phyloP scores from a whole-genome alignment of 2,329 filamentous ascomycete genomes.

The Myriosclerotinia duriaeana region DNA sequence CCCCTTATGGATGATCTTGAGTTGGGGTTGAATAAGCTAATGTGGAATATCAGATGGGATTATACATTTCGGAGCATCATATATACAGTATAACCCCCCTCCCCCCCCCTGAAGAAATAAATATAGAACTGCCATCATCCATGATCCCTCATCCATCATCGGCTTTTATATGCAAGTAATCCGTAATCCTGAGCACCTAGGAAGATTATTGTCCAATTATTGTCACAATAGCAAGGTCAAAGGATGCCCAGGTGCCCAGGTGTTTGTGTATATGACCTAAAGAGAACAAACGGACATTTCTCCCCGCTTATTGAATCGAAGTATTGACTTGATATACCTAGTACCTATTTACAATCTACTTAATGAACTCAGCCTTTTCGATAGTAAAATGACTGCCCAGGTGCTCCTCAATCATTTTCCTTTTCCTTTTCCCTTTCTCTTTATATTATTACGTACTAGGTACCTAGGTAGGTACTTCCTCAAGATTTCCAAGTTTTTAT shows the following conservation, averaged over 20 bases:
- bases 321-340: background rate
- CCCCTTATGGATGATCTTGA: background rate
- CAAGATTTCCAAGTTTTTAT: no score
- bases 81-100: no score
- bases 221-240: constrained; percentile 1
- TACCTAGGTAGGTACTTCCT: no score
- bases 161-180: constrained; percentile 16
- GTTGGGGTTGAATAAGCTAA: background rate
- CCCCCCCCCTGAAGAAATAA: background rate
- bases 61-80: background rate
- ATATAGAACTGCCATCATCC: background rate
- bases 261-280: constrained; percentile 18
- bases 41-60: background rate
- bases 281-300: background rate
- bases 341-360: background rate
- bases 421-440: no score
- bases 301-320: background rate
- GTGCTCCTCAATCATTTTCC: background rate
- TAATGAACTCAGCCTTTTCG: constrained; percentile 2
- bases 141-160: background rate
- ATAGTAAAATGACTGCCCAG: no score
- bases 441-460: no score
- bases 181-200: constrained; percentile 1
- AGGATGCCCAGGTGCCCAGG: no score
- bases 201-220: background rate